These are phyloP conservation scores for Hymenoscyphus scutula DNA, from an alignment of 2,329 filamentous ascomycete genomes.

Conservation along the genomic window DNA sequence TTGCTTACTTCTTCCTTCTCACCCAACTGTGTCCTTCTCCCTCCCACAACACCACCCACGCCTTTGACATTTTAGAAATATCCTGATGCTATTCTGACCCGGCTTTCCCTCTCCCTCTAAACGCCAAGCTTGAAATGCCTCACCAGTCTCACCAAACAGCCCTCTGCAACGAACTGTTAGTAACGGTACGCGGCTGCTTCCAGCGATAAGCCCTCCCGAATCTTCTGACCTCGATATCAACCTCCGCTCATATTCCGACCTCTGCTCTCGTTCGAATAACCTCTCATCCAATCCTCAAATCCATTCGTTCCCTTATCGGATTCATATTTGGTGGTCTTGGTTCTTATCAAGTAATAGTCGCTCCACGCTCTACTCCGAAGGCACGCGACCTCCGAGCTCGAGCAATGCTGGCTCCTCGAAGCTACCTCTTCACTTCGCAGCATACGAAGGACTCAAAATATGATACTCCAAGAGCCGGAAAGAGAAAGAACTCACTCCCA, in stretches of 20 bases:
- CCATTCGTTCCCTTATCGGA: neutral
- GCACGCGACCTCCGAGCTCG: constrained; percentile 18
- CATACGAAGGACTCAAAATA: constrained; percentile 19
- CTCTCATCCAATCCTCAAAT: neutral
- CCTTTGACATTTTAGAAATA: neutral
- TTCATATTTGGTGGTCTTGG: neutral
- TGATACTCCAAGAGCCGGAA: constrained; percentile 17
- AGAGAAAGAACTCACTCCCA: constrained; percentile 6
- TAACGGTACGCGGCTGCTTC: constrained; percentile 15
- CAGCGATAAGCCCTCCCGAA: constrained; percentile 16
- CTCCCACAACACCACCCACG: neutral
- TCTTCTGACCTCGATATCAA: neutral
- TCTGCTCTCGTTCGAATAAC: neutral
- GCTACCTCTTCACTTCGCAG: constrained; percentile 29
- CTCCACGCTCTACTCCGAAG: constrained; percentile 12
- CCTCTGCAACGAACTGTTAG: constrained; percentile 19
- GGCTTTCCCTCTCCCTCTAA: neutral
- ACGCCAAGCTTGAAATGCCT: constrained; percentile 20
- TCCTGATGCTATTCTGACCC: neutral
- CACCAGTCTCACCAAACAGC: constrained; percentile 21
- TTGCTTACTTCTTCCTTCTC: constrained; percentile 1
- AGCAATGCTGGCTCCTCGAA: constrained; percentile 31
- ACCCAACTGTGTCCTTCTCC: neutral
- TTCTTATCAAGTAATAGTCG: constrained; percentile 24
- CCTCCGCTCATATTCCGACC: neutral